A percentile compares a stretch with the other conserved stretches of the same genome.
phyloP scores from a whole-genome alignment of 2,329 filamentous ascomycete species.

The Aspergillus luchuensis region DNA sequence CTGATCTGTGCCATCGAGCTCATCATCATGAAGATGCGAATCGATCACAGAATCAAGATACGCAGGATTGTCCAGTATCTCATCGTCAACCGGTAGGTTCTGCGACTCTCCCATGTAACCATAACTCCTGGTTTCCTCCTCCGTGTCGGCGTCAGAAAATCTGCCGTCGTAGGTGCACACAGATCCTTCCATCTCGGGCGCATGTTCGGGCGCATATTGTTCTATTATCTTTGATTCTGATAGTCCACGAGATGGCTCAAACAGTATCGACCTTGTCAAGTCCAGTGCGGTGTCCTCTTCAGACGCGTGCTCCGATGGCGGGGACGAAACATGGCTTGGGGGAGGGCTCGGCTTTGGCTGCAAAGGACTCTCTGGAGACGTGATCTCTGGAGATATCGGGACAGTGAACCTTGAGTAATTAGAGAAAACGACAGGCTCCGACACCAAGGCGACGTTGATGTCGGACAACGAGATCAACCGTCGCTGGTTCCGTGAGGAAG shows the following conservation, averaged over 20 bases:
- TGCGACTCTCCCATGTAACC: slow-evolving; percentile 30
- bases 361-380: slow-evolving; percentile 37
- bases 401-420: slow-evolving; percentile 44
- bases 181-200: slow-evolving; percentile 32
- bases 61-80: slow-evolving; percentile 38
- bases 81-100: slow-evolving; percentile 33
- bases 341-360: slow-evolving; percentile 36
- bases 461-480: slow-evolving; percentile 49
- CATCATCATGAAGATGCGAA: slow-evolving; percentile 37
- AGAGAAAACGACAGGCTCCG: slow-evolving; percentile 52
- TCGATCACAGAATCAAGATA: slow-evolving; percentile 44
- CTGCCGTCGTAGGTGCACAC: slow-evolving; percentile 41
- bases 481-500: slow-evolving; percentile 40
- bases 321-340: slow-evolving; percentile 32
- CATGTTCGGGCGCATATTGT: slow-evolving; percentile 11
- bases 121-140: slow-evolving; percentile 33
- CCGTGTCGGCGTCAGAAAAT: slow-evolving; percentile 47
- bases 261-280: slow-evolving; percentile 43
- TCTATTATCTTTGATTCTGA: background rate
- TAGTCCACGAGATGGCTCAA: slow-evolving; percentile 31
- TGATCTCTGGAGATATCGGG: slow-evolving; percentile 35
- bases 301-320: slow-evolving; percentile 27
- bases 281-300: slow-evolving; percentile 29
- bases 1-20: slow-evolving; percentile 29
- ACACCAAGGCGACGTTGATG: slow-evolving; percentile 50